Conservation (phyloP, 2,329 filamentous ascomycete genomes). For the Penicillium occitanis region DNA sequence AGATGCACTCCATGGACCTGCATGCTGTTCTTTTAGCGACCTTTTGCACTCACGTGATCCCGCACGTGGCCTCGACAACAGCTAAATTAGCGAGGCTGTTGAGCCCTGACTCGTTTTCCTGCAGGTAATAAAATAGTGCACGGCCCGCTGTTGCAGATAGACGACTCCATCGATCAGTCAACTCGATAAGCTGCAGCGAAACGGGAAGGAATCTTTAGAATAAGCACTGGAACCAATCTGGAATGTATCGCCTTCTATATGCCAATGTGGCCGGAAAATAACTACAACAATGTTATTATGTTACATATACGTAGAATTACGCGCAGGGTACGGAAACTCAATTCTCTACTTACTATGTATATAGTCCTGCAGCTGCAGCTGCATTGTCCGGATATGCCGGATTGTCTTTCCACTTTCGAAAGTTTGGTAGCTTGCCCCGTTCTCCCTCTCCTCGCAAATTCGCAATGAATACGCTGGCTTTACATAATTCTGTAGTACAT, state of each 20-base stretch:
- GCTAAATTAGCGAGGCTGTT: neutral
- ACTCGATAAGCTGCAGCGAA: neutral
- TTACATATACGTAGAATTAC: no score
- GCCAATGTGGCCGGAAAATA: no score
- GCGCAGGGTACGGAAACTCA: neutral
- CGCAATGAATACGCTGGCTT: no score
- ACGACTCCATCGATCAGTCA: neutral
- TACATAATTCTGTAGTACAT: neutral
- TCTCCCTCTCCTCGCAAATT: neutral
- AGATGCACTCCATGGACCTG: neutral
- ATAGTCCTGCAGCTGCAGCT: no score
- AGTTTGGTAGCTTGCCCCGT: neutral
- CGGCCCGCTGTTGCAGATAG: neutral
- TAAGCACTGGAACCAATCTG: no score
- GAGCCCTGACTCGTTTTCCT: neutral
- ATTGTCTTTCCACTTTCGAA: neutral
- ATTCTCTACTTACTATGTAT: neutral
- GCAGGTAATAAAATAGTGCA: neutral
- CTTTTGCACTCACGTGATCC: neutral
- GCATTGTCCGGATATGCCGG: neutral
- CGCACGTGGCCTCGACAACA: neutral
- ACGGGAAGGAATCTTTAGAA: neutral
- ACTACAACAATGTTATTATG: no score
- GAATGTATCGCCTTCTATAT: no score
- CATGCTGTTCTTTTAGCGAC: neutral